Evolutionary conservation across 768 basidiomycete species (phyloP).

Genomic region (Infundibulicybe gibba): DNA sequence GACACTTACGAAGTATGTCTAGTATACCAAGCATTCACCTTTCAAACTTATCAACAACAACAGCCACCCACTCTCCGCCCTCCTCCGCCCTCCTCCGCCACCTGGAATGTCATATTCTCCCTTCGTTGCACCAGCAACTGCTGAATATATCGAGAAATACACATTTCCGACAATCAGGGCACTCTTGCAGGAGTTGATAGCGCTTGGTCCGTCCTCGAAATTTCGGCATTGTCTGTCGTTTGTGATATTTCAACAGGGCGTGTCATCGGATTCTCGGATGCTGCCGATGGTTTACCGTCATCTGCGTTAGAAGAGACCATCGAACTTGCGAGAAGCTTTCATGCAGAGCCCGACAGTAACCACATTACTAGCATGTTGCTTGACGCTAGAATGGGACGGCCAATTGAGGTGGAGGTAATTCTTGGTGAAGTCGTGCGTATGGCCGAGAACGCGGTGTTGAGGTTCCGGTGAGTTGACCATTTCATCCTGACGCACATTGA

Average conservation of each 20-base stretch:
- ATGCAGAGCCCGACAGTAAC: constrained; percentile 36
- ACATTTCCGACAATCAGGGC: constrained; percentile 32
- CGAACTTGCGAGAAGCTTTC: constrained; percentile 30
- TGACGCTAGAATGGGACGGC: constrained; percentile 47
- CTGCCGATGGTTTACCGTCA: constrained; percentile 43
- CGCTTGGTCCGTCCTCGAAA: constrained; percentile 20
- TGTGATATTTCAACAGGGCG: constrained; percentile 21
- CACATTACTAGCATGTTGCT: constrained; percentile 63
- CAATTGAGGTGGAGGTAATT: constrained; percentile 68
- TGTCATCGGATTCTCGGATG: constrained; percentile 45
- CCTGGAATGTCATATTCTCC: constrained; percentile 16
- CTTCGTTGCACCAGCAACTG: constrained; percentile 24
- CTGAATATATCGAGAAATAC: constrained; percentile 24
- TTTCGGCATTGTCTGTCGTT: background rate
- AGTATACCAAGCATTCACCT: background rate
- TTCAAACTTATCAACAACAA: background rate
- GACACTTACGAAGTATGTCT: constrained; percentile 23
- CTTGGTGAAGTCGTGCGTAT: constrained; percentile 57
- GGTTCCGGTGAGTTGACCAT: constrained; percentile 44
- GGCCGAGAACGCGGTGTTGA: constrained; percentile 39
- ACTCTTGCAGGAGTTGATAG: constrained; percentile 35
- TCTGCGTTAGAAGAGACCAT: constrained; percentile 35
- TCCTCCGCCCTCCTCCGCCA: constrained; percentile 27
- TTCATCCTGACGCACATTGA: background rate
- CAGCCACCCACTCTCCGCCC: constrained; percentile 15